phyloP scores from a whole-genome alignment of 257 asterid species.

The Capsicum rhomboideum region DNA sequence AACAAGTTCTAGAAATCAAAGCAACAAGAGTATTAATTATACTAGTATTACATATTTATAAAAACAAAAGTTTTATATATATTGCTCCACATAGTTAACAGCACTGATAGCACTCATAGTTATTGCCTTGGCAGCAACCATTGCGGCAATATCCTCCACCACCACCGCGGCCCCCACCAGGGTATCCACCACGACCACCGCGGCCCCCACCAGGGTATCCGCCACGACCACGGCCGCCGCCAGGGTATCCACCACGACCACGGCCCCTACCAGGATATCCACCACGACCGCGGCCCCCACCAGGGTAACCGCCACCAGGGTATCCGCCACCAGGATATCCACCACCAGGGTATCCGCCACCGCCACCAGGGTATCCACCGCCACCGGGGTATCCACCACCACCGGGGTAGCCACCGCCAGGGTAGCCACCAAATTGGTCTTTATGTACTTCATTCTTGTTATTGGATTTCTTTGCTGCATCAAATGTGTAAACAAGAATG shows the following conservation, averaged over 20 bases:
- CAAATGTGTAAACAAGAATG: not conserved
- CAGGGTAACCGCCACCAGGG: not conserved
- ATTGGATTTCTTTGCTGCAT: not conserved
- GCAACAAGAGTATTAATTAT: not conserved
- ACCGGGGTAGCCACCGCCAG: not conserved
- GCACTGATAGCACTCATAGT: not conserved
- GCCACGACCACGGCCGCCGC: not conserved
- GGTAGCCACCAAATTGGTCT: not conserved
- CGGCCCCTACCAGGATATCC: not conserved
- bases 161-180: not conserved
- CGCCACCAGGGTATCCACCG: not conserved
- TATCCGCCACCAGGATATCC: not conserved
- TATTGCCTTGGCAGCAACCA: not conserved
- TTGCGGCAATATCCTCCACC: not conserved
- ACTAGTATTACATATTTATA: not conserved
- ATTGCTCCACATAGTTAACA: not conserved
- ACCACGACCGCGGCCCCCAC: slow-evolving; percentile 2
- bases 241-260: not conserved
- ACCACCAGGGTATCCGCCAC: not conserved
- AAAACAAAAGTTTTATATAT: not conserved
- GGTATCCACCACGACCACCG: not conserved
- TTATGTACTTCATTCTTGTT: not conserved
- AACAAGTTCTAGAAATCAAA: not conserved
- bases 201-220: not conserved
- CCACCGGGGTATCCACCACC: not conserved